A percentile compares a stretch with the other conserved stretches of the same genome.
phyloP scores from a whole-genome alignment of 2,329 filamentous ascomycete species.

The Cladobotryum mycophilum region DNA sequence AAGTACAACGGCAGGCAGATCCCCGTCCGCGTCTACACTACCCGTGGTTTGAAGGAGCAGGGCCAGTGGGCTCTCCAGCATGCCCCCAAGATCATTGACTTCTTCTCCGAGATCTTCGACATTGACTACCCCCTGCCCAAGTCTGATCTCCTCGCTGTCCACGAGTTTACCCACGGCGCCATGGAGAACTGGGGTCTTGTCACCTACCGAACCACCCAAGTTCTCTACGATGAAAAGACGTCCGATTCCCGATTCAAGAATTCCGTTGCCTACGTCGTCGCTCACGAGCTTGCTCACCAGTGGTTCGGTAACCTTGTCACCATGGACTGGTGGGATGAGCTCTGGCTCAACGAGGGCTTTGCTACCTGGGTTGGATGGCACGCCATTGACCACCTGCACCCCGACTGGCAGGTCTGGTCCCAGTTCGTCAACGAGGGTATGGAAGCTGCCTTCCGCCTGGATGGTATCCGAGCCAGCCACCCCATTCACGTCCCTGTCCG shows the following conservation, averaged over 20 bases:
- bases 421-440: slow-evolving; percentile 95
- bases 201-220: slow-evolving; percentile 89
- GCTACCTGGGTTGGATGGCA: slow-evolving; percentile 98
- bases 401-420: slow-evolving; percentile 96
- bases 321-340: slow-evolving; percentile 94
- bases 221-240: slow-evolving; percentile 90
- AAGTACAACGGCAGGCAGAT: slow-evolving; percentile 87
- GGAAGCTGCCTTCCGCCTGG: slow-evolving; percentile 84
- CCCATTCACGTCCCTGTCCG: slow-evolving; percentile 93
- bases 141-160: slow-evolving; percentile 82
- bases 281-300: slow-evolving; percentile 94
- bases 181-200: slow-evolving; percentile 98
- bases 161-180: slow-evolving; percentile 82
- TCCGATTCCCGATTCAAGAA: slow-evolving; percentile 90
- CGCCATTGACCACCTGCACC: slow-evolving; percentile 83
- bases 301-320: slow-evolving; percentile 96
- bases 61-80: slow-evolving; percentile 85
- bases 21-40: slow-evolving; percentile 93
- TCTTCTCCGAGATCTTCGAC: slow-evolving; percentile 90
- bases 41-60: slow-evolving; percentile 87
- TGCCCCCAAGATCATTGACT: slow-evolving; percentile 89
- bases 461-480: slow-evolving; percentile 85
- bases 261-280: slow-evolving; percentile 90
- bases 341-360: slow-evolving; percentile 94
- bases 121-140: slow-evolving; percentile 93